Conservation (phyloP, 306 rosid species). For the Carpinus viminea region DNA sequence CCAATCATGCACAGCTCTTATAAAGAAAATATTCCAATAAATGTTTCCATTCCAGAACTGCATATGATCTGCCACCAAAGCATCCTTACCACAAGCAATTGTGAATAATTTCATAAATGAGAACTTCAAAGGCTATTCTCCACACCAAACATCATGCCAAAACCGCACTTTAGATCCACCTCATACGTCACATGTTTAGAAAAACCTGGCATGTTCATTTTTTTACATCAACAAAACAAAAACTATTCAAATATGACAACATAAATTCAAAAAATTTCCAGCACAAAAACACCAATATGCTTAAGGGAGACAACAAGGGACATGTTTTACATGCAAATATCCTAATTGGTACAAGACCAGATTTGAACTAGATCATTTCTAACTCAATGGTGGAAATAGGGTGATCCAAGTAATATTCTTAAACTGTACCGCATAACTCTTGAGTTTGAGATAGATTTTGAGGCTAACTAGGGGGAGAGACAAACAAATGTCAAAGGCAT, state of each 20-base stretch:
- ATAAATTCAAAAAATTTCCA: background rate
- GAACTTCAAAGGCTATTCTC: too few relatives aligned
- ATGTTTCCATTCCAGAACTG: too few relatives aligned
- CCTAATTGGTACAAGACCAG: background rate
- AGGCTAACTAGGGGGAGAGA: background rate
- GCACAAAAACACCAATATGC: background rate
- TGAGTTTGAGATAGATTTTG: background rate
- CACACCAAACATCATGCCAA: too few relatives aligned
- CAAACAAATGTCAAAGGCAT: background rate
- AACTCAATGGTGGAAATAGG: background rate
- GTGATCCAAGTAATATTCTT: background rate
- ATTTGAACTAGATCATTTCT: background rate
- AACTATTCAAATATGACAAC: background rate
- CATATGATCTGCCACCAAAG: too few relatives aligned
- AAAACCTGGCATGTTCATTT: slow-evolving; percentile 1
- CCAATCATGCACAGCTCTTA: too few relatives aligned
- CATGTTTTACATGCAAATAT: background rate
- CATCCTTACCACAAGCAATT: too few relatives aligned
- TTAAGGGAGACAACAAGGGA: background rate
- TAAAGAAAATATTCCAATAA: too few relatives aligned
- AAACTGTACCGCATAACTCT: background rate
- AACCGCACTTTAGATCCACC: too few relatives aligned
- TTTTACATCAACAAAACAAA: slow-evolving; percentile 11
- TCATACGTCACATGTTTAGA: too few relatives aligned
- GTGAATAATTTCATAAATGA: too few relatives aligned